Percentiles rank a stretch among this genome's conserved stretches.
phyloP scores from a whole-genome alignment of 2,329 filamentous ascomycete genomes.

The Leptographium lundbergii region DNA sequence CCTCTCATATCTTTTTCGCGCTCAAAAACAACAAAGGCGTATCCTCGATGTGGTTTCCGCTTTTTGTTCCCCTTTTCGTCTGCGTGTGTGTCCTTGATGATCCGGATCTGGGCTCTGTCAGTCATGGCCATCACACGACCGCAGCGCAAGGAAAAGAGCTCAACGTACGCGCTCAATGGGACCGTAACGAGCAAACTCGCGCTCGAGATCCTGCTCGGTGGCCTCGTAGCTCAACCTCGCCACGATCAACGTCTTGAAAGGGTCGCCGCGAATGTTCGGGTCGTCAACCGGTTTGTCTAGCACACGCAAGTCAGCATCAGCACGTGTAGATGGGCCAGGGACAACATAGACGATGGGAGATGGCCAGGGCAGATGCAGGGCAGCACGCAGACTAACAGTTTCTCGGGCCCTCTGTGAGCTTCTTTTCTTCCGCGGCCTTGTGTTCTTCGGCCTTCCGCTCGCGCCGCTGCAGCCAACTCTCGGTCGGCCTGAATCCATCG shows the following conservation, averaged over 20 bases:
- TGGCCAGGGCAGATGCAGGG: background rate
- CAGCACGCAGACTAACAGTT: slow-evolving; percentile 36
- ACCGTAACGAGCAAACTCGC: slow-evolving; percentile 86
- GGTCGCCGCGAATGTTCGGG: slow-evolving; percentile 79
- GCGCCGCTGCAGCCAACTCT: slow-evolving; percentile 84
- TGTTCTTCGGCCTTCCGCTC: slow-evolving; percentile 77
- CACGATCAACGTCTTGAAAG: slow-evolving; percentile 90
- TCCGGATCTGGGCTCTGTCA: slow-evolving; percentile 56
- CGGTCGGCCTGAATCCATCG: slow-evolving; percentile 66
- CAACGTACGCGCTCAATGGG: slow-evolving; percentile 74
- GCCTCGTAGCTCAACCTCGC: slow-evolving; percentile 81
- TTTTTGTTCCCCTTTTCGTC: slow-evolving; percentile 61
- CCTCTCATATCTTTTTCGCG: slow-evolving; percentile 98
- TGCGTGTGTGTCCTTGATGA: slow-evolving; percentile 65
- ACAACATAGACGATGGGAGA: background rate
- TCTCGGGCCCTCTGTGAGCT: slow-evolving; percentile 50
- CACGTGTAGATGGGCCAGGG: background rate
- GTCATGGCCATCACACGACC: slow-evolving; percentile 3
- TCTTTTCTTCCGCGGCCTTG: slow-evolving; percentile 50
- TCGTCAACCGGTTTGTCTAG: slow-evolving; percentile 74
- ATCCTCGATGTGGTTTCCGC: slow-evolving; percentile 73
- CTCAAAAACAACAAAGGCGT: slow-evolving; percentile 95
- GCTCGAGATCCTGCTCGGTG: slow-evolving; percentile 79
- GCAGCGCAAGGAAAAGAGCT: background rate
- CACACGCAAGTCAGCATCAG: background rate